These are phyloP conservation scores for Calendula officinalis DNA, from an alignment of 129 eudicot genomes.

Conservation along the genomic window DNA sequence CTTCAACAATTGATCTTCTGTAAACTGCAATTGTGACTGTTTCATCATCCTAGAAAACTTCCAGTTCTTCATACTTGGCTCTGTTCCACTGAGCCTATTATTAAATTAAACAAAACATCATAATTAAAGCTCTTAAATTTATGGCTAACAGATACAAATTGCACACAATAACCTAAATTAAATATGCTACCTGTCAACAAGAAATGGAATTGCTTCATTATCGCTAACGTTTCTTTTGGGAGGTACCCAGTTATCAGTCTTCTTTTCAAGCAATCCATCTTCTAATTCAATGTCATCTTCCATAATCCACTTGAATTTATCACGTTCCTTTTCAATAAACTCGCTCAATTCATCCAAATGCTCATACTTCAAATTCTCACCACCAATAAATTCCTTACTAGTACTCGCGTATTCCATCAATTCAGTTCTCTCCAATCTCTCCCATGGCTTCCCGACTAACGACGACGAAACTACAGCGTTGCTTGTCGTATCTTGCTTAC, in stretches of 20 bases:
- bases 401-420: constrained; percentile 54
- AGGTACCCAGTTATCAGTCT: constrained; percentile 33
- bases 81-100: constrained; percentile 65
- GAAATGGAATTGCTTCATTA: constrained; percentile 59
- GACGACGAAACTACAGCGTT: constrained; percentile 13
- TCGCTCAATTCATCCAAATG: constrained; percentile 76
- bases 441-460: constrained; percentile 87
- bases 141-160: neutral
- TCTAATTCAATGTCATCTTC: constrained; percentile 75
- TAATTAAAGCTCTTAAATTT: neutral
- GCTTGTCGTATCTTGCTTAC: constrained; percentile 19
- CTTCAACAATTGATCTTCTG: constrained; percentile 81
- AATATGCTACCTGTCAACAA: constrained; percentile 59
- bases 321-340: constrained; percentile 63
- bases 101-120: constrained; percentile 5
- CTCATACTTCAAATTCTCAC: constrained; percentile 50
- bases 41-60: constrained; percentile 76
- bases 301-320: constrained; percentile 62
- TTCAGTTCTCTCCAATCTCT: constrained; percentile 54
- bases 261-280: constrained; percentile 41
- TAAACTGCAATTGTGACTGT: constrained; percentile 65
- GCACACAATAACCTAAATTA: neutral
- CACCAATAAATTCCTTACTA: constrained; percentile 34
- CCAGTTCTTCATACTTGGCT: constrained; percentile 79
- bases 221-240: constrained; percentile 46